Base-by-base conservation (phyloP, 2,329 filamentous ascomycete species). In the Didymella glomerata region DNA sequence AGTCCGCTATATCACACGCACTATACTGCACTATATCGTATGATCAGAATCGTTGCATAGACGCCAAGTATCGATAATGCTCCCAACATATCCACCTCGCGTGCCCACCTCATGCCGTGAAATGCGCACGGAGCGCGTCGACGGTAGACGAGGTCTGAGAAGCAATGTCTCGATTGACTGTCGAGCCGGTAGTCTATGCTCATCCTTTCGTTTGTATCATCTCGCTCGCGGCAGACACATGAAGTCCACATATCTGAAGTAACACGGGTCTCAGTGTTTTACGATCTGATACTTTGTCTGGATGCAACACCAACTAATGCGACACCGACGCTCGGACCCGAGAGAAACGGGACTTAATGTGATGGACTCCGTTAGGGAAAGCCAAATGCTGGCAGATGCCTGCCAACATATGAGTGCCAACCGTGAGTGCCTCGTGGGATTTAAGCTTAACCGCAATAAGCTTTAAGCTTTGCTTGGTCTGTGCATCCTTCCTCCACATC, bases 1-100 rank as follows among this genome's bases (percentile, higher is more conserved):
- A 63, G 49, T 53, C 20, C 25, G 28, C 51, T 61, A 62, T 62
- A 63, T 66, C 56, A 64, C 47, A 66, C 60, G 45, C 44, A 41
- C 25, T 55, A 63, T 60, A 61, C 62, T 61, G 55, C 57, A 62
- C 46, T 38, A 20, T 4, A 27, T 27, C 16, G 24, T 25, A 10
- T 24, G 5, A 44, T 27, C 8, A 2, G 22, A 2, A 27, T 4
- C 22, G 27, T 9, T 4, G 41, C 41, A 44, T 44, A 6, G n/a
- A 44, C 6, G 41, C 41, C 22, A 44, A 44, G 41, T n/a, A 27
- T 44, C 40, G 14, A n/a, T 24, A 24, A 44, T 16, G 5, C 7
- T 14, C 24, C 22, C 41, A 44, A 27, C 41, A 27, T 41, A 22
- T 41, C 20, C 20, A 41, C 20, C 38, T 22, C 18, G 38, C 8